Base-by-base conservation (phyloP, 371 early-diverging fungal species). In the Apophysomyces elegans region DNA sequence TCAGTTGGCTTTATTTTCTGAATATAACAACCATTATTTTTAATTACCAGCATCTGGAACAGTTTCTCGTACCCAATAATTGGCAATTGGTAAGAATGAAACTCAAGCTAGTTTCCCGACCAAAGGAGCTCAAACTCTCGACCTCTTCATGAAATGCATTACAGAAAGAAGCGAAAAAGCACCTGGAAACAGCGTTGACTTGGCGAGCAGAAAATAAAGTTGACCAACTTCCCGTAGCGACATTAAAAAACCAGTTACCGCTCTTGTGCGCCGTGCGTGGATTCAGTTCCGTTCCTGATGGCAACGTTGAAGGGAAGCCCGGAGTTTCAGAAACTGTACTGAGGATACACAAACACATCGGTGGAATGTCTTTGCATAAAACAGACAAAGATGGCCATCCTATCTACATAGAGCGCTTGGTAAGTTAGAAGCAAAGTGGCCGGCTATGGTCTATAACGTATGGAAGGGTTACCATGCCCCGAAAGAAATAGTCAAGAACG, bases 331-430 rank as follows among this genome's bases (percentile, higher is more conserved):
- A 90, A 35, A 77, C 85, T 43, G 89, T 91, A n/a, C 72, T 88
- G 36, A 77, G 86, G 57, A 83, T 91, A 32, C 81, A 86, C 64
- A 81, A 76, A 36, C 87, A 86, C 73, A 88, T 91, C 83, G 95
- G 95, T 6, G 95, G 95, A 60, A 88, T 89, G 35, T 85, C 87
- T 79, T 86, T 90, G 62, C 95, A 95, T 77, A 93, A 93, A 67
- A 80, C 83, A 59, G 95, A 95, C 79, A 89, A 86, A 65, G 86
- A 88, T 57, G 95, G 94, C 13, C 83, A 85, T 65, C 93, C 93
- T 8, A 75, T 95, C 63, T 93, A 92, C 66, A 91, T 93, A 66
- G 95, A 95, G 75, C 84, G 92, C 39, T 78, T 90, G 67, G 91
- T 88, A 72, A 78, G 73, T 47, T 37, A 16, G 38, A 3, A 16